These are phyloP conservation scores for Arthroderma uncinatum DNA, from an alignment of 2,329 filamentous ascomycete species.

Conservation along the genomic window DNA sequence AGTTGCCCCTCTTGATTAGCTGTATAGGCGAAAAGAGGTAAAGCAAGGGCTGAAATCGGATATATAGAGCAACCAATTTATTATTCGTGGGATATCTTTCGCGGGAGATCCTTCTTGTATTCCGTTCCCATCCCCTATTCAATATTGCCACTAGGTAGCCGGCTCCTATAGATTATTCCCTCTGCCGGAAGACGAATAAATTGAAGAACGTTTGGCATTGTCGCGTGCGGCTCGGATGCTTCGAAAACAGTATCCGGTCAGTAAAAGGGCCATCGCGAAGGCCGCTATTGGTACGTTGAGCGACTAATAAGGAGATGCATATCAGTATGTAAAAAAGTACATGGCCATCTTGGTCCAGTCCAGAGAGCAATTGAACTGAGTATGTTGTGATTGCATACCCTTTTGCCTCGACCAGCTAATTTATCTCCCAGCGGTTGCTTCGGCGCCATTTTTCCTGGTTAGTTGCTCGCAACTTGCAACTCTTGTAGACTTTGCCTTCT, in stretches of 20 bases:
- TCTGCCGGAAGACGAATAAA: constrained; percentile 2
- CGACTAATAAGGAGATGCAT: not conserved
- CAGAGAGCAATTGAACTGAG: not conserved
- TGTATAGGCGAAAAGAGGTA: no score
- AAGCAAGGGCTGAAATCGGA: no score
- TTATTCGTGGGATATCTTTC: not conserved
- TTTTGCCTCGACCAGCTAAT: not conserved
- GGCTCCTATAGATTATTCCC: not conserved
- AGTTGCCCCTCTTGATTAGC: no score
- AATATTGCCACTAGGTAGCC: not conserved
- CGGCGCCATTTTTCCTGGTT: not conserved
- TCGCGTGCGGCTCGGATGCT: constrained; percentile 56
- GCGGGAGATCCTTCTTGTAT: no score
- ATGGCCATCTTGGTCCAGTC: not conserved
- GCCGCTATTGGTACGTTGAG: constrained; percentile 50
- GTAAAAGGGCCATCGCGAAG: constrained; percentile 49
- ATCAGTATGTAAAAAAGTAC: not conserved
- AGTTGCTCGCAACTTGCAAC: not conserved
- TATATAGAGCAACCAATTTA: no score
- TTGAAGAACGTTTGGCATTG: constrained; percentile 40
- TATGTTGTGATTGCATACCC: not conserved
- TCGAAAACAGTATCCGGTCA: constrained; percentile 51
- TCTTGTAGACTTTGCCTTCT: not conserved
- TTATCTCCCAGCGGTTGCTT: not conserved
- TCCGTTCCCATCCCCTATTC: no score